phyloP scores from a whole-genome alignment of 345 rosid species.

The Crucihimalaya himalaica region DNA sequence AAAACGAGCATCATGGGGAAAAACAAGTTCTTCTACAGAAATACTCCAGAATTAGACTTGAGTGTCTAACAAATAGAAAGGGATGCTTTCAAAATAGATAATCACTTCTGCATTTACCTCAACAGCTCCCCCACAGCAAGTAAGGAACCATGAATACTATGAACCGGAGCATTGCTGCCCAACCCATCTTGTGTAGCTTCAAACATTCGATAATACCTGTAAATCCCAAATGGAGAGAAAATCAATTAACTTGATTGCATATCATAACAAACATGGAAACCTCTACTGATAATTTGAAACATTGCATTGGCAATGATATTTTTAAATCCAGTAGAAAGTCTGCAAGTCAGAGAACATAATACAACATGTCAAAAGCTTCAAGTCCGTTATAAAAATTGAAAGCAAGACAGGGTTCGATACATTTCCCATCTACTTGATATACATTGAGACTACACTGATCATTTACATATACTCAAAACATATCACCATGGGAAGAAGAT shows the following conservation, averaged over 20 bases:
- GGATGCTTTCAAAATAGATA: constrained; percentile 21
- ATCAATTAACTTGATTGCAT: neutral
- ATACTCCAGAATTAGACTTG: constrained; percentile 2
- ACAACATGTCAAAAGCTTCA: constrained; percentile 12
- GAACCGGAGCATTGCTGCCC: constrained; percentile 89
- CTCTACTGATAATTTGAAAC: neutral
- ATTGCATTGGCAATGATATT: neutral
- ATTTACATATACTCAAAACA: neutral
- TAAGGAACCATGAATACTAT: constrained; percentile 97
- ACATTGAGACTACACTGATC: constrained; percentile 1
- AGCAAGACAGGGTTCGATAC: constrained; percentile 14
- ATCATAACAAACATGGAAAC: constrained; percentile 25
- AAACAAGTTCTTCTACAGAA: constrained; percentile 8
- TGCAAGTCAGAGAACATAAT: constrained; percentile 18
- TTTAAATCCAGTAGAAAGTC: neutral
- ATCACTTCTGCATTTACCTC: constrained; percentile 54
- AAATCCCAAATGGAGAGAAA: constrained; percentile 33
- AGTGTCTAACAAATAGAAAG: constrained; percentile 12
- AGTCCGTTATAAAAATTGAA: constrained; percentile 1
- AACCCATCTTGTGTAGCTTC: constrained; percentile 99
- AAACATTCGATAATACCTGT: constrained; percentile 98
- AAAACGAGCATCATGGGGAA: neutral
- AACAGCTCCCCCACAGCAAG: constrained; percentile 99
- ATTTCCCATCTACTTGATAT: constrained; percentile 14
- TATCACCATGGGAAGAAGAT: constrained; percentile 10